phyloP scores from a whole-genome alignment of 768 basidiomycete species.

The Lactarius hengduanensis region DNA sequence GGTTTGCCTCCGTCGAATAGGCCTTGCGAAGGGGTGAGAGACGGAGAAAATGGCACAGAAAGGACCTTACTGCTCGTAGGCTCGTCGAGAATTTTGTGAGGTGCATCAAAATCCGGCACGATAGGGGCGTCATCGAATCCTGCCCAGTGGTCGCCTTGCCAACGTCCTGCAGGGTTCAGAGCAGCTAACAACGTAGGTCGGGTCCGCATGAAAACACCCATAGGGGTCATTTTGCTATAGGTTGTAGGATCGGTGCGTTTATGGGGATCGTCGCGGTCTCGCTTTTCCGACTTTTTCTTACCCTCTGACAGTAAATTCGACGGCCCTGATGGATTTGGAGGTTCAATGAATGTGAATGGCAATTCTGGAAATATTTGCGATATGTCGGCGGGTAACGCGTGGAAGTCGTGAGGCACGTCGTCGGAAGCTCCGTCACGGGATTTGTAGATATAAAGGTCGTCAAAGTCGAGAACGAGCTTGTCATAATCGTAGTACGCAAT shows the following conservation, averaged over 20 bases:
- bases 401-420: slow-evolving; percentile 29
- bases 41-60: slow-evolving; percentile 23
- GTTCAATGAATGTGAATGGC: slow-evolving; percentile 55
- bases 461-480: slow-evolving; percentile 54
- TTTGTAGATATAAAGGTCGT: slow-evolving; percentile 40
- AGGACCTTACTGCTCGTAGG: slow-evolving; percentile 35
- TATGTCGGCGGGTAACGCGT: slow-evolving; percentile 46
- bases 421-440: slow-evolving; percentile 9
- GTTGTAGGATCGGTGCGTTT: slow-evolving; percentile 78
- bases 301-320: slow-evolving; percentile 29
- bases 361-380: slow-evolving; percentile 85
- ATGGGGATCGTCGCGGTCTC: slow-evolving; percentile 66
- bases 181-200: slow-evolving; percentile 85
- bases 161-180: slow-evolving; percentile 76
- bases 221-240: slow-evolving; percentile 71
- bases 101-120: slow-evolving; percentile 22
- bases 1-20: slow-evolving; percentile 27
- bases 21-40: slow-evolving; percentile 16
- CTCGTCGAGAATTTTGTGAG: slow-evolving; percentile 44
- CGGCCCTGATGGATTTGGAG: slow-evolving; percentile 25
- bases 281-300: slow-evolving; percentile 44
- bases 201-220: slow-evolving; percentile 72
- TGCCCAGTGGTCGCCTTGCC: slow-evolving; percentile 62
- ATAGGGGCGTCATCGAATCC: slow-evolving; percentile 49
- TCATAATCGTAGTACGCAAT: slow-evolving; percentile 47